Conservation (phyloP, 345 rosid species). For the Kernera saxatilis region DNA sequence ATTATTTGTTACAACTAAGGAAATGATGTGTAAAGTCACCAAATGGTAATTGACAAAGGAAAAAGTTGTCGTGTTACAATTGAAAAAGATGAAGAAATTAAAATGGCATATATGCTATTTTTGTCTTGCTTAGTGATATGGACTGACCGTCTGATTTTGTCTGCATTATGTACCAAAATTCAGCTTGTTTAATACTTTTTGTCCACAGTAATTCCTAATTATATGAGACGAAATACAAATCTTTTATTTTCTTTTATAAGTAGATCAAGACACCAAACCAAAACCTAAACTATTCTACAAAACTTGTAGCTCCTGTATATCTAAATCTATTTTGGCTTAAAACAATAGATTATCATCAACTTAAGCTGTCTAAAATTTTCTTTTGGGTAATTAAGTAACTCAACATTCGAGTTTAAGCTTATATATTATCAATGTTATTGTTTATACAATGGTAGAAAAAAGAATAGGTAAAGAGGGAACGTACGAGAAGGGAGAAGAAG, state of each 20-base stretch:
- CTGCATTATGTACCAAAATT: neutral
- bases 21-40: neutral
- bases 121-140: neutral
- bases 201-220: no score
- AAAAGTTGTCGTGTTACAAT: neutral
- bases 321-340: neutral
- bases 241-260: no score
- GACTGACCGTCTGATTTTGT: neutral
- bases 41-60: neutral
- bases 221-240: no score
- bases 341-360: neutral
- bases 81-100: neutral
- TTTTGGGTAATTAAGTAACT: neutral
- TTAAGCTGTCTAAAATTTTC: neutral
- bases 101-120: constrained; percentile 2
- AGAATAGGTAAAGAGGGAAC: neutral
- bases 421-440: neutral
- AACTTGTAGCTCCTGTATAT: no score
- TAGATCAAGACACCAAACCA: no score
- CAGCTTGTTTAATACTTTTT: neutral
- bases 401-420: neutral
- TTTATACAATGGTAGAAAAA: neutral
- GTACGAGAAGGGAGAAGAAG: constrained; percentile 52
- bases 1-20: neutral
- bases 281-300: no score